These are phyloP conservation scores for Hanseniaspora taiwanica DNA, from an alignment of 805 yeast species.

Conservation along the genomic window DNA sequence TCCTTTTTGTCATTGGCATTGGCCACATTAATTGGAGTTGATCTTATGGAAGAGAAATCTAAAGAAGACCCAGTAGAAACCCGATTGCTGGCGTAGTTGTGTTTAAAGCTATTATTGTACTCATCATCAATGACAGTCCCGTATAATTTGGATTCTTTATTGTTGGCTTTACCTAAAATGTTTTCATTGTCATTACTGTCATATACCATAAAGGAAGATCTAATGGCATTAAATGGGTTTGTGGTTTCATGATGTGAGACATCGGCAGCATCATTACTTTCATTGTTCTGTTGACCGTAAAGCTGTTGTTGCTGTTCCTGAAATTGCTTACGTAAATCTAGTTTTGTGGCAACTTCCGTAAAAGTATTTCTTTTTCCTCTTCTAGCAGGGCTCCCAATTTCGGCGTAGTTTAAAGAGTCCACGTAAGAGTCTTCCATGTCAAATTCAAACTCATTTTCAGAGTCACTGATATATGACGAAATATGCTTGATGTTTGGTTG, in stretches of 20 bases:
- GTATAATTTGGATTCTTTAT: not conserved
- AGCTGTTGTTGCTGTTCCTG: constrained; percentile 1
- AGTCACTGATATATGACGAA: not conserved
- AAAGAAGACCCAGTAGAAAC: not conserved
- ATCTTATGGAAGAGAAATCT: not conserved
- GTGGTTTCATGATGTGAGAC: too few relatives aligned
- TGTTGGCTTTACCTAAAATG: not conserved
- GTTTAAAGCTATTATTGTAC: not conserved
- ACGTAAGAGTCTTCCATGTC: not conserved
- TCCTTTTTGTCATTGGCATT: not conserved
- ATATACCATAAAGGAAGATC: constrained; percentile 3
- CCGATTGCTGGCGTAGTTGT: not conserved
- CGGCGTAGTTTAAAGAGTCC: too few relatives aligned
- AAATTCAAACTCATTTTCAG: not conserved
- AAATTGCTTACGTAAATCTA: constrained; percentile 4
- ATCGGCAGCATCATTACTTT: not conserved
- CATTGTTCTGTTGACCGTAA: not conserved
- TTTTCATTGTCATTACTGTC: not conserved
- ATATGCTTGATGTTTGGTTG: not conserved
- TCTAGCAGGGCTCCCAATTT: too few relatives aligned
- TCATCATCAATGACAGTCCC: not conserved
- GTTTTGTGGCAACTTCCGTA: not conserved
- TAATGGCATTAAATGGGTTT: not conserved
- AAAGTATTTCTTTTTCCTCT: not conserved
- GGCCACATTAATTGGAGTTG: not conserved